Base-by-base conservation (phyloP, 2,329 filamentous ascomycete genomes). In the Alternaria novae-zelandiae region DNA sequence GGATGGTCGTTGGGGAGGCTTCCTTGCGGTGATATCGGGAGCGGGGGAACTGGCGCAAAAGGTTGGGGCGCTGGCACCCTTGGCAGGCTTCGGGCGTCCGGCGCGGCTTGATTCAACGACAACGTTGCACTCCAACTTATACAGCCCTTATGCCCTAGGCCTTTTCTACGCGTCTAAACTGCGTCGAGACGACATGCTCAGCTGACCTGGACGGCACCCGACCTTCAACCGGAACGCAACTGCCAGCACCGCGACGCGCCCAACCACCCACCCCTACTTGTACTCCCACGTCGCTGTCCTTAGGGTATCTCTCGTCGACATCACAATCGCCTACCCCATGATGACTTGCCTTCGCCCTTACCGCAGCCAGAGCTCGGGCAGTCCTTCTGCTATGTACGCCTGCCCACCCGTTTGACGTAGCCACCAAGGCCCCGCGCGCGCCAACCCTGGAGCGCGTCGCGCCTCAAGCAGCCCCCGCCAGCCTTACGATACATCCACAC, bases 1-100 rank as follows among this genome's bases (percentile, higher is more conserved):
- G 1, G 93, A 96, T 17, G 89, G 88, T 26, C 88, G 85, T 71
- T 0, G 32, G 32, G 32, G 7, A n/a, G n/a, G n/a, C n/a, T n/a
- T n/a, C n/a, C n/a, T n/a, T n/a, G n/a, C n/a, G n/a, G n/a, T n/a
- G n/a, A n/a, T n/a, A n/a, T n/a, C n/a, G n/a, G n/a, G n/a, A 2
- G 32, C 32, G 32, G 15, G 32, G 13, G 32, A 36, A 36, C 0
- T 32, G 28, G 28, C 28, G 28, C 28, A 32, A 3, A 32, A 13
- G 0, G 30, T 36, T 36, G 30, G 30, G 2, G 30, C 30, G 30
- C 30, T 8, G 28, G 3, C 30, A 32, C 30, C 30, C 12, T 32
- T 8, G 28, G 11, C 28, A 30, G 28, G 28, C 28, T 12, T 30
- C 28, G 28, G 5, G 2, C 28, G 30, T 32, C 30, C 30, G 3